Evolutionary conservation across 163 green algal species (phyloP), one percentile per base, ranked within the genome.

Genomic region (Scenedesmus sp.): DNA sequence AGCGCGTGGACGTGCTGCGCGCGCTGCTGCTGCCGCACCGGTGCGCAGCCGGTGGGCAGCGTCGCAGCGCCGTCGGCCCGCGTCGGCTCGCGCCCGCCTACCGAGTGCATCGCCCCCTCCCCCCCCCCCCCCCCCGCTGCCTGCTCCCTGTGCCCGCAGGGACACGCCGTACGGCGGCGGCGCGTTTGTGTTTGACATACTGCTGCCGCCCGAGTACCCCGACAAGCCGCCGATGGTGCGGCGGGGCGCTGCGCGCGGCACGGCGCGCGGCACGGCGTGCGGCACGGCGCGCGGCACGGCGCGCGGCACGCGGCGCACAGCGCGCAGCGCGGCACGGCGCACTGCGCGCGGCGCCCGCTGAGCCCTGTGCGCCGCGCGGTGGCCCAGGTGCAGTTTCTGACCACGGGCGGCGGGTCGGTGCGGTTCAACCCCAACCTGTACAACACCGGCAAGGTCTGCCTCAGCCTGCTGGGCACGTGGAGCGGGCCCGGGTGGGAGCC

Each of bases 371-470:
- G n/a, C 24, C 9, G n/a, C 9, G 6, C 24, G 29, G 33, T 6
- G 26, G 18, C 50, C 48, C 57, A 85, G 81, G 84, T 89, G 20
- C 81, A 89, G 26, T 87, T 89, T 33, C 63, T 89, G 72, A 95
- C 92, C 22, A 96, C 92, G 22, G 92, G 89, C n/a, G 85, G 85
- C 42, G 89, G 89, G 22, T 72, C 7, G 13, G 87, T 94, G 51
- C 80, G 95, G 11, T 90, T 97, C 83, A 98, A 98, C 84, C 93
- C 92, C 44, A 97, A 98, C 83, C 85, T 97, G 45, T 97, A 97
- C 77, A 83, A 93, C 56, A 86, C 84, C 60, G 92, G 93, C 70
- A 95, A 96, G 82, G 94, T 98, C 75, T 98, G 94, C 85, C 82
- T 98, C 57, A 90, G 70, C n/a, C 85, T 98, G 83, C 88, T 98